phyloP scores from a whole-genome alignment of 768 basidiomycete genomes.

The Galerina sulciceps region DNA sequence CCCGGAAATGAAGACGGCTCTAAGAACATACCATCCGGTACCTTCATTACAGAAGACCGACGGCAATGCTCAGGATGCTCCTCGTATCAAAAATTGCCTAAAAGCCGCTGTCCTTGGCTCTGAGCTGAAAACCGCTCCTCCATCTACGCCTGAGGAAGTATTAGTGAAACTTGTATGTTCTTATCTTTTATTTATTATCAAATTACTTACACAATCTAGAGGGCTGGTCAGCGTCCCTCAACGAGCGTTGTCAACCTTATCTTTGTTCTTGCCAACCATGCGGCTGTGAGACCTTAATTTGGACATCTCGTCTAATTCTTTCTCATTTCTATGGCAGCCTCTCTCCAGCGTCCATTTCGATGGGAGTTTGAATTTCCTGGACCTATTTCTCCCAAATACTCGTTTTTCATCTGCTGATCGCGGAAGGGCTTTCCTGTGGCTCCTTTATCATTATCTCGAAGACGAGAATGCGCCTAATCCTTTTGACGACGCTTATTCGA shows the following conservation, averaged over 20 bases:
- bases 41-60: slow-evolving; percentile 88
- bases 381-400: slow-evolving; percentile 79
- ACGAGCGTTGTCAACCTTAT: slow-evolving; percentile 88
- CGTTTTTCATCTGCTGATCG: slow-evolving; percentile 73
- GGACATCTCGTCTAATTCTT: slow-evolving; percentile 1
- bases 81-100: slow-evolving; percentile 88
- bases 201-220: slow-evolving; percentile 39
- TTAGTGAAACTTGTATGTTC: slow-evolving; percentile 63
- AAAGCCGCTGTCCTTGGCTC: slow-evolving; percentile 78
- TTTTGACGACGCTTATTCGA: slow-evolving; percentile 71
- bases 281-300: slow-evolving; percentile 55
- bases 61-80: slow-evolving; percentile 88
- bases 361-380: slow-evolving; percentile 73
- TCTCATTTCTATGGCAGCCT: slow-evolving; percentile 41
- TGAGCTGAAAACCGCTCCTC: slow-evolving; percentile 67
- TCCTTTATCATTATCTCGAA: slow-evolving; percentile 84
- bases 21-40: slow-evolving; percentile 90
- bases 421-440: slow-evolving; percentile 81
- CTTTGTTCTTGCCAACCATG: slow-evolving; percentile 81
- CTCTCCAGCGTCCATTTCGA: slow-evolving; percentile 75
- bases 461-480: slow-evolving; percentile 66
- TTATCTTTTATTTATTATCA: slow-evolving; percentile 3
- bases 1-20: slow-evolving; percentile 91
- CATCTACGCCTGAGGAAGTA: slow-evolving; percentile 78
- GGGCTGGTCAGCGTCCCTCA: slow-evolving; percentile 66